A percentile compares a stretch with the other conserved stretches of the same genome.
These are phyloP conservation scores for Erucastrum elatum DNA, from an alignment of 345 rosid species.

Conservation along the genomic window DNA sequence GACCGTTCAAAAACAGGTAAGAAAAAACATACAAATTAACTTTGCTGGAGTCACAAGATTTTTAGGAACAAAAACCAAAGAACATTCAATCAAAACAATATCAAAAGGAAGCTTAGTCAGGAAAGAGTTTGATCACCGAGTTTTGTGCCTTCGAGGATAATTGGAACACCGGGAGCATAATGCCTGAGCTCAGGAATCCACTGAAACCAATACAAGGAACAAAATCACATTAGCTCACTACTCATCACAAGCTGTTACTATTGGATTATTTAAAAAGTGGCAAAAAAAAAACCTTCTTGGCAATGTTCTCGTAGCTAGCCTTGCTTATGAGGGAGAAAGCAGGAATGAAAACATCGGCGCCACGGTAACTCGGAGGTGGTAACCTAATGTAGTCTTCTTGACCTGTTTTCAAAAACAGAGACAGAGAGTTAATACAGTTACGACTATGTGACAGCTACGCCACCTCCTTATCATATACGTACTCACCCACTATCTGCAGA, in stretches of 20 bases:
- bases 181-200: conserved; percentile 95
- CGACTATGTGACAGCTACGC: too few relatives aligned
- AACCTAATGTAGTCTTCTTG: conserved; percentile 90
- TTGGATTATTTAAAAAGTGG: background rate
- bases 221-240: background rate
- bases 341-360: conserved; percentile 91
- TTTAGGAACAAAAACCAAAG: too few relatives aligned
- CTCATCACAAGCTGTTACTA: background rate
- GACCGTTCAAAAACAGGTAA: background rate
- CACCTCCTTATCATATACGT: too few relatives aligned
- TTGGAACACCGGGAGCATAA: conserved; percentile 85
- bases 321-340: conserved; percentile 97
- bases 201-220: conserved; percentile 37
- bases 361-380: conserved; percentile 79
- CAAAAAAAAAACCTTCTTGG: conserved; percentile 82
- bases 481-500: background rate
- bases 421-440: too few relatives aligned
- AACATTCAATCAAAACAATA: too few relatives aligned
- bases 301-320: conserved; percentile 95
- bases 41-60: too few relatives aligned
- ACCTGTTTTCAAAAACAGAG: conserved; percentile 47
- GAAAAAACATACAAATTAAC: too few relatives aligned
- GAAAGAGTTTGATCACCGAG: conserved; percentile 49
- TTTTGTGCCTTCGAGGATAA: conserved; percentile 86
- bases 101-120: background rate